phyloP scores from a whole-genome alignment of 108 stramenopile species.

The Discostella stelligeroides region DNA sequence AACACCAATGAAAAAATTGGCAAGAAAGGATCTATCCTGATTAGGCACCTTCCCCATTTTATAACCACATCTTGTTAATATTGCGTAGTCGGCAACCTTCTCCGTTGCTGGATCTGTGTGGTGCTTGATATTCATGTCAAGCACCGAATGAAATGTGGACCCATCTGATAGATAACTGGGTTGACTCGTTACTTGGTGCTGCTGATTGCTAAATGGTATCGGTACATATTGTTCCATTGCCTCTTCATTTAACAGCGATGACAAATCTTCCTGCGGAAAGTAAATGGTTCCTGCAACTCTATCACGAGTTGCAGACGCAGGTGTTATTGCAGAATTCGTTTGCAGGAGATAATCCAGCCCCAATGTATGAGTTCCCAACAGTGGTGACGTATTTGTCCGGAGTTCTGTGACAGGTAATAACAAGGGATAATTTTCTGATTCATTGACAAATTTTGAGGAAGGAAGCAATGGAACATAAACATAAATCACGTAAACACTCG shows the following conservation, averaged over 20 bases:
- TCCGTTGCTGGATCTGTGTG: no score
- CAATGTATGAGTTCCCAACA: constrained; percentile 22
- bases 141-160: constrained; percentile 5
- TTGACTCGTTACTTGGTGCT: background rate
- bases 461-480: background rate
- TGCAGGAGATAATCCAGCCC: constrained; percentile 11
- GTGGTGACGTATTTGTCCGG: background rate
- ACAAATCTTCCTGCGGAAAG: constrained; percentile 29
- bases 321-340: background rate
- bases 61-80: constrained; percentile 34
- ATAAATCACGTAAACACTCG: background rate
- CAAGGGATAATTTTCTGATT: background rate
- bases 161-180: background rate
- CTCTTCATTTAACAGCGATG: constrained; percentile 20
- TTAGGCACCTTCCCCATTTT: constrained; percentile 31
- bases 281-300: constrained; percentile 19
- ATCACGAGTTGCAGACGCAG: background rate
- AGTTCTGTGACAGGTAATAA: constrained; percentile 13
- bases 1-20: constrained; percentile 9
- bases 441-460: background rate
- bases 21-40: constrained; percentile 38
- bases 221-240: constrained; percentile 37
- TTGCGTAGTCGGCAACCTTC: constrained; percentile 2
- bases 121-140: background rate
- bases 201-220: constrained; percentile 24